Evolutionary conservation across 2,329 filamentous ascomycete species (phyloP), one percentile per base, ranked within the genome.

Genomic region (Curvularia sp.): DNA sequence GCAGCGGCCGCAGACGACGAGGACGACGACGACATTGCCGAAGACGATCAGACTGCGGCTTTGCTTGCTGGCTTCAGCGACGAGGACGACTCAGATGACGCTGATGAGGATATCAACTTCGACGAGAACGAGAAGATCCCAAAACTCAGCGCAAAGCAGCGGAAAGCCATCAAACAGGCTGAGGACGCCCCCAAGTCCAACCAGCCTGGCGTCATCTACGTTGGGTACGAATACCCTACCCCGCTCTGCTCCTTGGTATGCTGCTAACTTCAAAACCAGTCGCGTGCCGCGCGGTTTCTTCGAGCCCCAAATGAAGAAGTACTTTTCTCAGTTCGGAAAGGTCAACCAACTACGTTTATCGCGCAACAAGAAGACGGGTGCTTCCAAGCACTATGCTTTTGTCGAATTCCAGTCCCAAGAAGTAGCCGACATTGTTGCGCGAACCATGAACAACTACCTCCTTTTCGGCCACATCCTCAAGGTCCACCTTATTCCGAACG

Each of bases 401-500:
- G 85, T 99, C 72, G 92, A 99, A 79, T 99, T 99, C 73, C 80
- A 80, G 2, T 86, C 85, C 6, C 81, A 83, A 32, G 89, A 92
- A 56, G 91, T 93, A n/a, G 94, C 95, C 38, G 89, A 92, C 70
- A 93, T 98, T 68, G 94, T 96, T 28, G 89, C 92, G 49, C 91
- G 93, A 80, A 97, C 95, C 21, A 99, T 99, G 95, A 87, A 97
- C 83, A 96, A 93, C 80, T 99, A 99, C 79, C 87, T 98, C 38
- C 85, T 99, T 73, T 98, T 97, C 77, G 92, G 92, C 5, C 94
- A 97, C 76, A 90, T 98, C 61, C 83, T 99, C 68, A 94, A 96
- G 79, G 94, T 93, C 79, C 91, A 92, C 74, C 81, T 88, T 23
- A 85, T 97, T 3, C 87, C 91, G 3, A 81, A 87, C 56, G 91